A percentile compares a stretch with the other conserved stretches of the same genome.
phyloP scores from a whole-genome alignment of 805 yeast genomes.

The Lipomyces spencermartinsiae region DNA sequence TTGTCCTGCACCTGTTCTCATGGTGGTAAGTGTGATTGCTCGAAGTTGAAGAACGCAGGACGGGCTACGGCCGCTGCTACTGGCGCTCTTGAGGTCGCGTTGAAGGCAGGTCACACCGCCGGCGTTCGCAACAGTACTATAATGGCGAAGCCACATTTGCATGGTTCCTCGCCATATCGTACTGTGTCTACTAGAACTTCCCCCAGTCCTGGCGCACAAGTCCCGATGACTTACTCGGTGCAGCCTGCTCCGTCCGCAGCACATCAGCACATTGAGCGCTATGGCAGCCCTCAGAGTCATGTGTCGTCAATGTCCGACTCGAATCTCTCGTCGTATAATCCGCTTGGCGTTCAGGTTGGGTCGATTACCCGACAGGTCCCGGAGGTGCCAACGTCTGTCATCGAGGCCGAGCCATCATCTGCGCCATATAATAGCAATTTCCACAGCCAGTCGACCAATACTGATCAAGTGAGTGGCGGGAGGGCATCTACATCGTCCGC shows the following conservation, averaged over 20 bases:
- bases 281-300: not conserved
- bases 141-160: constrained; percentile 6
- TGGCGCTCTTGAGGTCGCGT: not conserved
- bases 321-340: not conserved
- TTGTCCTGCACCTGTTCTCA: constrained; percentile 20
- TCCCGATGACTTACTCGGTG: not conserved
- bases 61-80: constrained; percentile 15
- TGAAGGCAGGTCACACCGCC: not conserved
- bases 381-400: not conserved
- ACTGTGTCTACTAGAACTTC: not conserved
- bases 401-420: too few species aligned
- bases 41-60: constrained; percentile 34
- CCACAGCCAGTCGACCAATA: not conserved
- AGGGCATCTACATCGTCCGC: not conserved
- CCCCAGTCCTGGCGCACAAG: not conserved
- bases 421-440: not conserved
- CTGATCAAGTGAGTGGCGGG: not conserved
- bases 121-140: constrained; percentile 11
- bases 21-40: constrained; percentile 30
- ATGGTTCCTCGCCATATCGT: constrained; percentile 11
- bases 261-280: not conserved
- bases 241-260: not conserved
- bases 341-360: not conserved
- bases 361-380: not conserved
- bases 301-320: not conserved